Evolutionary conservation across 176 grass and related monocot genomes (phyloP), one percentile per base, ranked within the genome.

Genomic region (Eragrostis curvula): DNA sequence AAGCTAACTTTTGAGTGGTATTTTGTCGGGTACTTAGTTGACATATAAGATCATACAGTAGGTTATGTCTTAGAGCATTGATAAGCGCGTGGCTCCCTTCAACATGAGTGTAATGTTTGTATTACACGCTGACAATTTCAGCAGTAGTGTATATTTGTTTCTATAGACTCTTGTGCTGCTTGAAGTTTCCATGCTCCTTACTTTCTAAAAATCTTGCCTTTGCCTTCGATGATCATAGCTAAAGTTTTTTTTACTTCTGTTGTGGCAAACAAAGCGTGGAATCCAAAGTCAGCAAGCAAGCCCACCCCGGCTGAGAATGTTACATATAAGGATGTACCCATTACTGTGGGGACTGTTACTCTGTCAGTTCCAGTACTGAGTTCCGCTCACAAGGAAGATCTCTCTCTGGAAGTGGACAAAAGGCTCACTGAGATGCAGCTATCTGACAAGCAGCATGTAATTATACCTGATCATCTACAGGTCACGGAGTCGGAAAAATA

Each of bases 391-490:
- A 87, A 85, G 45, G 88, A 80, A 61, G 70, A 73, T 25, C 21
- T 47, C 44, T 28, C 73, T 79, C 80, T 59, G 60, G 40, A 88
- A 61, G 48, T 87, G 62, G 88, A 85, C 70, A 89, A 83, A 77
- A 93, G 71, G 46, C 77, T 85, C 11, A 44, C 72, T 60, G 86
- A 89, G 47, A 73, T 78, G 70, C 73, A 73, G 50, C 55, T 93
- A 36, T 86, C 42, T 24, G 83, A 97, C 75, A 89, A 89, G 71
- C 90, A 89, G 72, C 84, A 97, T 78, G 90, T 97, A 32, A 91
- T 97, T 52, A 97, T 97, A 81, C 94, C 94, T 32, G 87, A 97
- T 61, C 91, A 97, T 75, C 94, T 97, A 78, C 94, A 97, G 74
- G 94, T 97, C 50, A 75, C 88, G 23, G 91, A 91, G 49, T 90